Evolutionary conservation across 345 rosid species (phyloP), one percentile per base, ranked within the genome.

Genomic region (Eucalyptus pauciflora): DNA sequence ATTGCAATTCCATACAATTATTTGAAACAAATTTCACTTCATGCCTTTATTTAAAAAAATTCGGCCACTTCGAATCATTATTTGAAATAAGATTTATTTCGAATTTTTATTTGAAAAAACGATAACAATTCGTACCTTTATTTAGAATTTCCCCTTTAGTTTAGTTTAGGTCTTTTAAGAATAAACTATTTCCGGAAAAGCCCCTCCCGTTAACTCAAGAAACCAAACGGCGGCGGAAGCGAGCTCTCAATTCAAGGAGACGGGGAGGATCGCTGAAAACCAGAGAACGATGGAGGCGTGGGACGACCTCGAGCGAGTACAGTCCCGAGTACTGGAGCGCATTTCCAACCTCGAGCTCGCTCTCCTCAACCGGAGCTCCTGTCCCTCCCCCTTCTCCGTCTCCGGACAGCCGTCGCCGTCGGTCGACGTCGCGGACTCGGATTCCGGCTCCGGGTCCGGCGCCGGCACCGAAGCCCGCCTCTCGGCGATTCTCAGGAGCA

Each of bases 291-390:
- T 76, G 69, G 37, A 41, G 79, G 62, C 94, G 6, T 52, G 92
- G 87, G 92, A 91, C 62, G 94, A 95, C 90, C 95, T 97, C 49
- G 95, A 94, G 96, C 93, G 92, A 67, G 86, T 92, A 87, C 98
- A 95, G 86, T 91, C 88, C 60, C 90, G 91, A 64, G 93, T 95
- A 86, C 95, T 97, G 58, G 88, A 89, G 25, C 92, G 95, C 88
- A 94, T 95, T 86, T 94, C 95, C 22, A 56, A 89, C 43, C 91
- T 95, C 48, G 97, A 96, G 92, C 90, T 43, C 43, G 64, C 92
- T 85, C 50, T 88, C 79, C 91, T 76, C 48, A 0, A 24, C 83
- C 43, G 83, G 29, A 37, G 27, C 8, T 76, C 0, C 83, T 41
- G 27, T 76, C 43, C 83, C 48, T 76, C 48, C 83, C 43, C 48